Evolutionary conservation across 169 alveolate genomes (phyloP).

Genomic region (Plasmodium chabaudi): DNA sequence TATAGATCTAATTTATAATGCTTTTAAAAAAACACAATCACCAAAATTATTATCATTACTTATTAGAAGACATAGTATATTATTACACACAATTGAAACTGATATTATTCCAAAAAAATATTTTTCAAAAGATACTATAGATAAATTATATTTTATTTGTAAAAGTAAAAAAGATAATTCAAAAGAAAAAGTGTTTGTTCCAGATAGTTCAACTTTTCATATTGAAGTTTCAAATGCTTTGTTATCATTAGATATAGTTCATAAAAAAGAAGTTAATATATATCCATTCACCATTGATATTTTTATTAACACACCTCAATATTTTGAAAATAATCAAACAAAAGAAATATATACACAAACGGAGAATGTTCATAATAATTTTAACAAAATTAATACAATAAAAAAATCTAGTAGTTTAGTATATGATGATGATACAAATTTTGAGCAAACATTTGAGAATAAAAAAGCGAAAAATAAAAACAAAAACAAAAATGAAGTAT

Average conservation of each 20-base stretch:
- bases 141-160: slow-evolving; percentile 57
- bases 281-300: slow-evolving; percentile 87
- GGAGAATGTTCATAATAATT: neutral
- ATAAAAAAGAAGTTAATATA: slow-evolving; percentile 82
- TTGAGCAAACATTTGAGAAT: slow-evolving; percentile 68
- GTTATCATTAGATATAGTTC: slow-evolving; percentile 83
- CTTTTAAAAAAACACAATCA: slow-evolving; percentile 72
- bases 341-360: slow-evolving; percentile 45
- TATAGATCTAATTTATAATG: slow-evolving; percentile 54
- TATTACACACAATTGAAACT: slow-evolving; percentile 65
- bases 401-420: neutral
- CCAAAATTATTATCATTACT: slow-evolving; percentile 55
- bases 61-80: slow-evolving; percentile 70
- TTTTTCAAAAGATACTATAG: slow-evolving; percentile 25
- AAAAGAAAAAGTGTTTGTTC: slow-evolving; percentile 78
- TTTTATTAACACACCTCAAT: slow-evolving; percentile 44
- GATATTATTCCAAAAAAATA: slow-evolving; percentile 69
- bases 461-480: slow-evolving; percentile 53
- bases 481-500: slow-evolving; percentile 70
- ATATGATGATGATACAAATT: slow-evolving; percentile 39
- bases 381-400: neutral
- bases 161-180: slow-evolving; percentile 73
- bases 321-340: slow-evolving; percentile 38
- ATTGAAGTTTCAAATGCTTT: slow-evolving; percentile 86
- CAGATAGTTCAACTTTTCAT: slow-evolving; percentile 88